Evolutionary conservation across 2,329 filamentous ascomycete genomes (phyloP), one percentile per base, ranked within the genome.

Genomic region (Capronia epimyces): DNA sequence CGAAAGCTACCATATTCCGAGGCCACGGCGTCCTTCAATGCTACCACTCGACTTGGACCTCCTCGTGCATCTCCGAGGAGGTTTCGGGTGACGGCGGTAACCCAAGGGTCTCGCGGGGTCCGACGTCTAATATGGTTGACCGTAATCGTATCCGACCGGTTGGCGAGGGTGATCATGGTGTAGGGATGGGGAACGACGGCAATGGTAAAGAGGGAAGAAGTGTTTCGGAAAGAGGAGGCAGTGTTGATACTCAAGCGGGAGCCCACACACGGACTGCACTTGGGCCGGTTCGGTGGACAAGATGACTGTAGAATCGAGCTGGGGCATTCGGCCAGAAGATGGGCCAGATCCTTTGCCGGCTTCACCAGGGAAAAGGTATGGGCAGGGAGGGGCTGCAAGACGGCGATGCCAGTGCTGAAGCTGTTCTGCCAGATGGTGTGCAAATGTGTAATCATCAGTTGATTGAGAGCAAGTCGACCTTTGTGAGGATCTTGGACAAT

Each of bases 171-270:
- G 47, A 83, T 79, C 36, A 89, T 75, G 1, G 90, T 96, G 73
- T 89, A 95, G 0, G 93, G 93, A 66, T 98, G 93, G 0, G 91
- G 91, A 10, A 97, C 84, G 0, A 83, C 87, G 52, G 86, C 89
- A 57, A 98, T 87, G 2, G 86, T 89, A 71, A 89, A 97, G 13
- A 85, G 65, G 1, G 75, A 75, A 12, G 83, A 83, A 3, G 77
- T 78, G 67, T 96, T 95, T 49, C 78, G 78, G 67, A 88, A 93
- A 15, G 77, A 71, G 2, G 78, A 69, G 2, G 82, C 80, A 0
- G 83, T 84, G n/a, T 76, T 74, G 59, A 95, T 78, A 45, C 78
- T 79, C 69, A 89, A 76, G 25, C 79, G 77, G 7, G 79, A 77
- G 20, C 81, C 74, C 15, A 81, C 77, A 68, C 91, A 97, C 3